A percentile compares a stretch with the other conserved stretches of the same genome.
Evolutionary conservation across 208 protist species (phyloP).

Genomic region (Leishmania martiniquensis): DNA sequence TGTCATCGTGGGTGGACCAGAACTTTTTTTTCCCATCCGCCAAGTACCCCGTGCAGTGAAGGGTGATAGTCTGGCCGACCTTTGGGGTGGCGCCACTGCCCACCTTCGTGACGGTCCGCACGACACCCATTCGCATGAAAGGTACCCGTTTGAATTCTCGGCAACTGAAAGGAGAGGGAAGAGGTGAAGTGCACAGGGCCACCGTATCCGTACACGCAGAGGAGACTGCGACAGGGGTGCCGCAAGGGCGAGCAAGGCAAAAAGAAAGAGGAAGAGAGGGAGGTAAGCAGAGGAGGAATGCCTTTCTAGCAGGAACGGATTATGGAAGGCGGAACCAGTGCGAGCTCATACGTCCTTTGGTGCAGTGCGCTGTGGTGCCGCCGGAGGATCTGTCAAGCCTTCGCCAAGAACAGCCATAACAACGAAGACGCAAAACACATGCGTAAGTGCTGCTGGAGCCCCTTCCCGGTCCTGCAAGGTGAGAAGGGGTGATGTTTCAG

Average conservation of each 20-base stretch:
- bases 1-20: conserved; percentile 86
- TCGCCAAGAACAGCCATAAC: too few species aligned
- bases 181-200: background rate
- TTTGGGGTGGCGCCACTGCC: conserved; percentile 68
- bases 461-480: background rate
- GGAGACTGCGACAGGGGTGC: background rate
- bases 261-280: background rate
- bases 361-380: background rate
- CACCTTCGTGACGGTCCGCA: conserved; percentile 59
- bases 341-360: too few species aligned
- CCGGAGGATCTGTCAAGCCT: background rate
- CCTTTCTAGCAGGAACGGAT: background rate
- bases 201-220: background rate
- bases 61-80: conserved; percentile 76
- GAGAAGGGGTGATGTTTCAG: too few species aligned
- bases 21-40: conserved; percentile 87
- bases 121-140: conserved; percentile 68
- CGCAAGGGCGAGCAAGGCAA: background rate
- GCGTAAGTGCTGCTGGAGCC: background rate
- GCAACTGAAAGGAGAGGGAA: background rate
- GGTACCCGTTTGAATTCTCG: conserved; percentile 26
- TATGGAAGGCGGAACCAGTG: background rate
- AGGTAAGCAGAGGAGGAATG: background rate
- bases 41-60: conserved; percentile 93
- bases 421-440: background rate